These are phyloP conservation scores for Pythium plurisporium DNA, from an alignment of 352 stramenopile species.

Conservation along the genomic window DNA sequence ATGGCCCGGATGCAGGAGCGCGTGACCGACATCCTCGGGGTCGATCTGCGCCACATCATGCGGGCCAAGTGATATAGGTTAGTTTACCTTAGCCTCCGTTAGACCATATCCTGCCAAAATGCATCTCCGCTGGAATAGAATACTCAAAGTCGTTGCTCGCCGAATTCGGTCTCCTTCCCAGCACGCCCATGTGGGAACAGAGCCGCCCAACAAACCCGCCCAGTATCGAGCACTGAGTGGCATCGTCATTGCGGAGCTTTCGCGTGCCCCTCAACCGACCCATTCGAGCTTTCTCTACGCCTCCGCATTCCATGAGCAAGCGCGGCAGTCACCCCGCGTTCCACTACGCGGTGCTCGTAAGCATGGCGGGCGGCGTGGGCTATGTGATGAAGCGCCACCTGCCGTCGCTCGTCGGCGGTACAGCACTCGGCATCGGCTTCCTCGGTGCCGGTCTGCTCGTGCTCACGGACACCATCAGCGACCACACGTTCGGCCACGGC, in stretches of 20 bases:
- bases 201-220: constrained; percentile 5
- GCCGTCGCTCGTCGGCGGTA: constrained; percentile 64
- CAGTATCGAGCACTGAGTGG: no score
- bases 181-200: not conserved
- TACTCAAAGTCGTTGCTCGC: not conserved
- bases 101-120: not conserved
- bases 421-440: constrained; percentile 56
- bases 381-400: constrained; percentile 60
- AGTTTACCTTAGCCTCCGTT: not conserved
- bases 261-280: no score
- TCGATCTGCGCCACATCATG: constrained; percentile 85
- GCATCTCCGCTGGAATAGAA: constrained; percentile 18
- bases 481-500: constrained; percentile 66
- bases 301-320: constrained; percentile 25
- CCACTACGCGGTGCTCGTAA: constrained; percentile 63
- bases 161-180: constrained; percentile 20
- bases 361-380: constrained; percentile 48
- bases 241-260: no score
- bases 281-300: no score
- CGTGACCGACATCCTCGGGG: constrained; percentile 78
- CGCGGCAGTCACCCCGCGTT: constrained; percentile 63
- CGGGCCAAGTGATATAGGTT: constrained; percentile 52
- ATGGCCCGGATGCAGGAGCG: constrained; percentile 86
- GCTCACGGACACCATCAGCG: constrained; percentile 62
- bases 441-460: constrained; percentile 62